These are phyloP conservation scores for Fusarium haematococcum DNA, from an alignment of 2,329 filamentous ascomycete genomes.

Conservation along the genomic window DNA sequence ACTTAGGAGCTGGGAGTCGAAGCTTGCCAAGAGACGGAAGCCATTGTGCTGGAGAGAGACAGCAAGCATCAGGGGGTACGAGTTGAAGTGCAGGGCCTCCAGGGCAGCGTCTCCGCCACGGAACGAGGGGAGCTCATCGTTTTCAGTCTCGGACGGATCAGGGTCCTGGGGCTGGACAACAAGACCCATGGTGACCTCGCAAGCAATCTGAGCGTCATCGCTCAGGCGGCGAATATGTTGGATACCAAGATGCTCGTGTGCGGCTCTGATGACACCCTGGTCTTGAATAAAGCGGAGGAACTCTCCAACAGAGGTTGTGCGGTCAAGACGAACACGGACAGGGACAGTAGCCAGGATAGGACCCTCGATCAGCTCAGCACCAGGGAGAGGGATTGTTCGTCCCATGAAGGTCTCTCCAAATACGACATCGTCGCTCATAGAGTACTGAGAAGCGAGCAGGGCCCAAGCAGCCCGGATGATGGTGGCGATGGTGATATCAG, in stretches of 20 bases:
- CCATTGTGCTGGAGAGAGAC: conserved; percentile 66
- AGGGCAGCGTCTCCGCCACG: conserved; percentile 66
- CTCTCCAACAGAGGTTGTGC: conserved; percentile 35
- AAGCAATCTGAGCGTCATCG: conserved; percentile 63
- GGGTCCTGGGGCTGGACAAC: conserved; percentile 60
- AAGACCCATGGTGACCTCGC: conserved; percentile 66
- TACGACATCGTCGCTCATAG: conserved; percentile 44
- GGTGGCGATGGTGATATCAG: conserved; percentile 40
- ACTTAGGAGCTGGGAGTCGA: conserved; percentile 68
- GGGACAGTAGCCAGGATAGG: conserved; percentile 46
- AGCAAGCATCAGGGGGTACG: conserved; percentile 72
- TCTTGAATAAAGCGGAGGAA: conserved; percentile 46
- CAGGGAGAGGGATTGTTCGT: conserved; percentile 42
- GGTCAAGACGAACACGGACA: conserved; percentile 40
- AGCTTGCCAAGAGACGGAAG: conserved; percentile 70
- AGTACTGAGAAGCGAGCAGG: conserved; percentile 41
- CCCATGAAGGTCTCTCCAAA: conserved; percentile 49
- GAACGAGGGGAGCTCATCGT: conserved; percentile 53
- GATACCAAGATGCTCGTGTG: conserved; percentile 49
- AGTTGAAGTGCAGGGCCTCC: conserved; percentile 68
- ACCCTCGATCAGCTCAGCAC: conserved; percentile 46
- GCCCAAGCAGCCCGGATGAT: conserved; percentile 47
- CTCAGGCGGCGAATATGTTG: conserved; percentile 56
- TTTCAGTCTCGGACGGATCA: conserved; percentile 8
- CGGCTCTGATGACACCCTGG: conserved; percentile 40